Evolutionary conservation across 805 yeast species (phyloP), one percentile per base, ranked within the genome.

Genomic region (Candida morakotiae): DNA sequence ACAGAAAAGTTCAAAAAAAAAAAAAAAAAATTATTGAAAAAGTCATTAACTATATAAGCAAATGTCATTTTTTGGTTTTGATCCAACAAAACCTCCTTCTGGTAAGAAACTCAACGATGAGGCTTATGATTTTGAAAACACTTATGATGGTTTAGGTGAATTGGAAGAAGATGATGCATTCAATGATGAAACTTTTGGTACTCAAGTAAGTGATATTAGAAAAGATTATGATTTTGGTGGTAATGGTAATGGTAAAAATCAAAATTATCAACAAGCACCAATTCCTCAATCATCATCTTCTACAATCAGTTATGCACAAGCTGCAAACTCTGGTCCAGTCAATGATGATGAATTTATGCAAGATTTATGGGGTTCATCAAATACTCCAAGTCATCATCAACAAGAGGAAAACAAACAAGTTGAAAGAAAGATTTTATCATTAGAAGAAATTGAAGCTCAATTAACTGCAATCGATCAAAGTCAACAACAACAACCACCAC

Each of bases 371-470:
- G 72, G 73, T 8, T 49, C 58, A 13, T 36, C 62, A 24, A 55
- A 58, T 41, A 57, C 66, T 5, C 61, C 66, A 9, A 44, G 51
- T 17, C 30, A 38, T 20, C 71, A 21, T 63, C 63, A 32, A 58
- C 43, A 16, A 53, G 48, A 11, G 34, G 36, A 13, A 14, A 26
- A 14, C n/a, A 9, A 17, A 8, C 16, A 21, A 18, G 26, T 33
- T 9, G 68, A 62, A 36, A 67, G 68, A 47, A 73, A 72, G 48
- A 71, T 82, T 16, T 60, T 84, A 48, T 83, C 95, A 9, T 67
- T 87, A 56, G 91, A 84, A 55, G 94, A 88, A 49, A 75, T 88
- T 46, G 96, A 88, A 62, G 87, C 95, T 7, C 87, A 79, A 50
- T 67, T 82, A 54, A 66, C 79, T 41, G 69, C 73, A 4, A 67